These are phyloP conservation scores for Wickerhamomyces kurtzmanii DNA, from an alignment of 805 yeast genomes.

Conservation along the genomic window DNA sequence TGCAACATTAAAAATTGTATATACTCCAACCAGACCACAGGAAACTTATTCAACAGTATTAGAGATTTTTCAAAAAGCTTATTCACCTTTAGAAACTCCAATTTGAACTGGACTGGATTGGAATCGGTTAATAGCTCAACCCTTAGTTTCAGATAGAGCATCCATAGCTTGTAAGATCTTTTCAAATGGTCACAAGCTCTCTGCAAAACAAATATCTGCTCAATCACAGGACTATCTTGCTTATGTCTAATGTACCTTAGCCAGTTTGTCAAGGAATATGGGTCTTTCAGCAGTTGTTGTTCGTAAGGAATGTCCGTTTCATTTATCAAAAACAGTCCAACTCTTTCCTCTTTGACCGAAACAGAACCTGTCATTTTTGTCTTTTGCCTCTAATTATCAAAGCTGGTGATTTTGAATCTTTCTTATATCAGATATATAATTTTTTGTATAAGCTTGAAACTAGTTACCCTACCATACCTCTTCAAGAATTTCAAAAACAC, in stretches of 20 bases:
- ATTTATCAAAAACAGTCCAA: no score
- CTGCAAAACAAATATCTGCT: slow-evolving; percentile 33
- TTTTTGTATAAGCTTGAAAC: no score
- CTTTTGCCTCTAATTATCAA: no score
- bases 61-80: slow-evolving; percentile 38
- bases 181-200: slow-evolving; percentile 38
- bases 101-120: slow-evolving; percentile 18
- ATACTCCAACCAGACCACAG: slow-evolving; percentile 43
- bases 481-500: no score
- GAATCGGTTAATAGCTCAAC: slow-evolving; percentile 17
- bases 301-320: slow-evolving; percentile 34
- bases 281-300: slow-evolving; percentile 28
- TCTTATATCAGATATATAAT: neutral
- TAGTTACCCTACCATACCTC: no score
- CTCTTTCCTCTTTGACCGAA: no score
- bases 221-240: slow-evolving; percentile 13
- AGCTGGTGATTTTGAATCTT: neutral
- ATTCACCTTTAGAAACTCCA: slow-evolving; percentile 26
- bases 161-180: slow-evolving; percentile 48
- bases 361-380: no score
- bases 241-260: slow-evolving; percentile 25
- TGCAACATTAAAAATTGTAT: slow-evolving; percentile 29
- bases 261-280: slow-evolving; percentile 26
- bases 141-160: slow-evolving; percentile 33
- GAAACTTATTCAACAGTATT: slow-evolving; percentile 30